Evolutionary conservation across 257 asterid genomes (phyloP).

Genomic region (Petunia secreta): DNA sequence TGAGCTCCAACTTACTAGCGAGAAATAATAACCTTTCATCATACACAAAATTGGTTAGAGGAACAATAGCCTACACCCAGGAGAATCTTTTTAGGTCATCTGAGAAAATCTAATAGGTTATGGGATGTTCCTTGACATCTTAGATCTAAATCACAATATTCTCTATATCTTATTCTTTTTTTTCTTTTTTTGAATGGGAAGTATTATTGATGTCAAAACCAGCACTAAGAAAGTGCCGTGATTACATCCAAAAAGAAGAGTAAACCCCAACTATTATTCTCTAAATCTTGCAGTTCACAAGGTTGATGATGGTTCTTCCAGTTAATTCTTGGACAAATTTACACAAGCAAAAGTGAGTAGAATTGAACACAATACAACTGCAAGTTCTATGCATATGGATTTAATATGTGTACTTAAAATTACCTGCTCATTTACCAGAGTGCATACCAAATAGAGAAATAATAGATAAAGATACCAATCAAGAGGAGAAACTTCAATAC

Average conservation of each 20-base stretch:
- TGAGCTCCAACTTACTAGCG: background rate
- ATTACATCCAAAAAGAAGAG: too few species aligned
- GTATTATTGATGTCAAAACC: too few species aligned
- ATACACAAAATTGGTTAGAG: too few species aligned
- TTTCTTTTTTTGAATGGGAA: too few species aligned
- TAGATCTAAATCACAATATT: background rate
- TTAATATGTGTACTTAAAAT: background rate
- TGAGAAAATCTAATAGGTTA: background rate
- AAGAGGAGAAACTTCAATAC: conserved; percentile 44
- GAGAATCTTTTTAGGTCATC: background rate
- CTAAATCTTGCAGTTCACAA: background rate
- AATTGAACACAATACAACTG: background rate
- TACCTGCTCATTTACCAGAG: background rate
- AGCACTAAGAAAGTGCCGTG: too few species aligned
- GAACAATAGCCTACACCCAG: background rate
- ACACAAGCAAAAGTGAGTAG: background rate
- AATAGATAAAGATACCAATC: conserved; percentile 17
- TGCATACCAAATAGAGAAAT: background rate
- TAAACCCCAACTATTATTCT: too few species aligned
- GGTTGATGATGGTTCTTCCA: background rate
- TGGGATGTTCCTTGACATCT: background rate
- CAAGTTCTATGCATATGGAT: background rate
- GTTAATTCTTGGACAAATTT: background rate
- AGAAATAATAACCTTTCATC: background rate
- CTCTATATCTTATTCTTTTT: background rate